Evolutionary conservation across 306 rosid genomes (phyloP).

Genomic region (Vigna mungo): DNA sequence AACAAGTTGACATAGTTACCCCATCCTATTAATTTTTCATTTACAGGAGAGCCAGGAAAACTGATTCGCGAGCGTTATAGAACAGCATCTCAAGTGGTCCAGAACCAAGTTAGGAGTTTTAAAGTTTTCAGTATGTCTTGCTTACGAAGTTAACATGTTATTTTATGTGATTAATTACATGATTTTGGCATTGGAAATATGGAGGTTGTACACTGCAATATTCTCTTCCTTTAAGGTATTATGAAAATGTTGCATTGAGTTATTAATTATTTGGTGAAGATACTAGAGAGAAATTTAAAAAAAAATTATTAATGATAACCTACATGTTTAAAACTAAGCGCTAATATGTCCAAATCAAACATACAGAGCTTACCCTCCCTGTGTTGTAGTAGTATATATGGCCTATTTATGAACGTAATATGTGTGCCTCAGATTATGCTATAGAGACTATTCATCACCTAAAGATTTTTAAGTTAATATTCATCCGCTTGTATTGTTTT

Average conservation of each 20-base stretch:
- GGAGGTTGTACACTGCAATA: slow-evolving; percentile 32
- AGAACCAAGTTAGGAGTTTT: slow-evolving; percentile 97
- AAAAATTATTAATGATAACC: background rate
- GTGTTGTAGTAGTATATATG: slow-evolving; percentile 7
- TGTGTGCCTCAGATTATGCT: slow-evolving; percentile 24
- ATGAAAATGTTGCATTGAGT: slow-evolving; percentile 8
- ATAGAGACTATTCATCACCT: background rate
- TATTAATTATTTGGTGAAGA: slow-evolving; percentile 1
- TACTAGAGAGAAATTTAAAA: slow-evolving; percentile 3
- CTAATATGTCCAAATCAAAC: slow-evolving; percentile 13
- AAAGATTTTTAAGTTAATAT: background rate
- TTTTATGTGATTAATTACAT: slow-evolving; percentile 40
- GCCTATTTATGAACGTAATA: slow-evolving; percentile 7
- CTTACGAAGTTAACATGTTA: slow-evolving; percentile 50
- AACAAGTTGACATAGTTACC: too few species aligned
- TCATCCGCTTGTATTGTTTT: background rate
- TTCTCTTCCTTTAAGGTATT: slow-evolving; percentile 17
- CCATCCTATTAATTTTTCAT: slow-evolving; percentile 45
- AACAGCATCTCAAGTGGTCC: slow-evolving; percentile 97
- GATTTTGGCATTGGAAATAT: slow-evolving; percentile 21
- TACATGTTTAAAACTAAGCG: background rate
- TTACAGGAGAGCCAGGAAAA: slow-evolving; percentile 92
- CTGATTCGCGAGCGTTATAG: slow-evolving; percentile 94
- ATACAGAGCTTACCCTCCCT: slow-evolving; percentile 1
- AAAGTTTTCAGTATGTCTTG: slow-evolving; percentile 76